Evolutionary conservation across 306 rosid genomes (phyloP).

Genomic region (Astragalus glycyphyllos): DNA sequence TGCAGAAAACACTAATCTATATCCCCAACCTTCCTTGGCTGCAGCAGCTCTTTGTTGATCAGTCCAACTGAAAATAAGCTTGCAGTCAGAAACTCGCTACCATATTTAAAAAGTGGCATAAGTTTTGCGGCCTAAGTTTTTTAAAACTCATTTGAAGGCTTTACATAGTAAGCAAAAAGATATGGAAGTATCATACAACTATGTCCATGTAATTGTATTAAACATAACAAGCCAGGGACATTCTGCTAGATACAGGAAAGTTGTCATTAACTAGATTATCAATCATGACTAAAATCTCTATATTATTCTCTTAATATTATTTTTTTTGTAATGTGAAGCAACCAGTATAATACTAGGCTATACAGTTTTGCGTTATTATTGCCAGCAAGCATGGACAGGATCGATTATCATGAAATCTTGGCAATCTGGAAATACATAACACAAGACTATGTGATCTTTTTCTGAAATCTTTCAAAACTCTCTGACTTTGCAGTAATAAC

Average conservation of each 20-base stretch:
- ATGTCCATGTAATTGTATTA: background rate
- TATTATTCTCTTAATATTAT: constrained; percentile 23
- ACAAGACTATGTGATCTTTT: constrained; percentile 15
- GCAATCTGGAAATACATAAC: constrained; percentile 28
- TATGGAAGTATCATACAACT: constrained; percentile 15
- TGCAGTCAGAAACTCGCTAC: constrained; percentile 31
- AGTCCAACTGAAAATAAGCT: constrained; percentile 69
- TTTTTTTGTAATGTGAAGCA: background rate
- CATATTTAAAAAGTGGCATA: constrained; percentile 6
- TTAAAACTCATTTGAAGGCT: background rate
- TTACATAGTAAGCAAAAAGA: constrained; percentile 11
- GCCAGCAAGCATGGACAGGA: constrained; percentile 33
- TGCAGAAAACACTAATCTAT: constrained; percentile 81
- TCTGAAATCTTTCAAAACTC: constrained; percentile 35
- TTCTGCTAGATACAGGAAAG: constrained; percentile 4
- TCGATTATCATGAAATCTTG: constrained; percentile 6
- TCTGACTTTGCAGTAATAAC: constrained; percentile 16
- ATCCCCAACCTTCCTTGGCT: constrained; percentile 90
- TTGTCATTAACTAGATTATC: constrained; percentile 20
- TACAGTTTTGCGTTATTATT: constrained; percentile 17
- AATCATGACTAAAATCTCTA: constrained; percentile 6
- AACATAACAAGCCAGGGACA: constrained; percentile 5
- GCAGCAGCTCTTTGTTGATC: constrained; percentile 92
- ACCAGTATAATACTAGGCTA: constrained; percentile 11
- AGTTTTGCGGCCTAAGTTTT: constrained; percentile 1